These are phyloP conservation scores for Aspergillus sp. DNA, from an alignment of 2,329 filamentous ascomycete species.

Conservation along the genomic window DNA sequence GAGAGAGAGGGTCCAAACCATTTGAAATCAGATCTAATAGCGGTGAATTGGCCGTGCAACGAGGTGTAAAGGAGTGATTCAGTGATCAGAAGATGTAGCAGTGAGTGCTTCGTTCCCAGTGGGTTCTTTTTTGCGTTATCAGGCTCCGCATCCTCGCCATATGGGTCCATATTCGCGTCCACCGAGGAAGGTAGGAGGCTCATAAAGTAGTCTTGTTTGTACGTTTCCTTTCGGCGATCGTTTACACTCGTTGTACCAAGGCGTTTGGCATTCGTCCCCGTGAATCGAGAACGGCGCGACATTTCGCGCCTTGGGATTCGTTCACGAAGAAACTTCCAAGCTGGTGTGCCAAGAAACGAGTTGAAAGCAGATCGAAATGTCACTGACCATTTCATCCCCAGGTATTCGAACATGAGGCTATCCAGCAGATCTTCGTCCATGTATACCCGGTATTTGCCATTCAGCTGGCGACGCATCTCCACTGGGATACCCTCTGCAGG, in stretches of 20 bases:
- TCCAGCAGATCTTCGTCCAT: constrained; percentile 62
- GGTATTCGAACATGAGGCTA: constrained; percentile 56
- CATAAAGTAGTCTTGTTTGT: constrained; percentile 55
- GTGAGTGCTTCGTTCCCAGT: constrained; percentile 55
- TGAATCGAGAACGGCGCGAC: constrained; percentile 49
- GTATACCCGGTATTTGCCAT: constrained; percentile 60
- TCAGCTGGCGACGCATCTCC: constrained; percentile 56
- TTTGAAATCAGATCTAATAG: constrained; percentile 60
- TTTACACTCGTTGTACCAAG: constrained; percentile 30
- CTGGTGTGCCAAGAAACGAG: constrained; percentile 38
- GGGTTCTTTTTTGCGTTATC: constrained; percentile 47
- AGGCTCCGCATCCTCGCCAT: constrained; percentile 42
- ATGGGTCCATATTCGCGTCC: constrained; percentile 39
- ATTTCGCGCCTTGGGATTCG: constrained; percentile 40
- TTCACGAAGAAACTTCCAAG: constrained; percentile 44
- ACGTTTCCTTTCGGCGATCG: constrained; percentile 38
- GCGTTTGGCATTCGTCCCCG: not conserved
- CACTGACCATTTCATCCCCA: constrained; percentile 56
- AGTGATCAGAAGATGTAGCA: constrained; percentile 59
- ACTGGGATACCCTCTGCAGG: constrained; percentile 47
- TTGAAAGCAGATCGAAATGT: constrained; percentile 48
- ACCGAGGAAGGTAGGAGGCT: constrained; percentile 53
- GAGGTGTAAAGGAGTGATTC: constrained; percentile 56
- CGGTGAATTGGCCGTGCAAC: constrained; percentile 53
- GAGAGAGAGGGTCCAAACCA: constrained; percentile 61